Percentiles rank a stretch among this genome's conserved stretches.
Evolutionary conservation across 768 basidiomycete species (phyloP).

Genomic region (Favolaschia claudopus): DNA sequence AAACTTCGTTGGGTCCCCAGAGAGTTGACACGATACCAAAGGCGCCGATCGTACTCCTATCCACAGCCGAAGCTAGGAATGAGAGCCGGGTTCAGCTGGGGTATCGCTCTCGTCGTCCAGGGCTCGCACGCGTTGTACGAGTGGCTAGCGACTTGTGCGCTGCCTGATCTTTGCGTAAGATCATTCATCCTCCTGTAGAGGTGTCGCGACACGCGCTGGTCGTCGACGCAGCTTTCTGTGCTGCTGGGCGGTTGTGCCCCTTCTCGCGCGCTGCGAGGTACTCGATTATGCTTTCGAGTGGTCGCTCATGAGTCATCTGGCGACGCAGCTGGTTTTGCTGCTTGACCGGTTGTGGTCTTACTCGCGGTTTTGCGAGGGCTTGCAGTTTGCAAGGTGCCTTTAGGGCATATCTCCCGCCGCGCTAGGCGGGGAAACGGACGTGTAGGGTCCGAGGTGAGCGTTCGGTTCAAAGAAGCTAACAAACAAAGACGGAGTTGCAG

Average conservation of each 20-base stretch:
- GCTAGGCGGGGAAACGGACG: neutral
- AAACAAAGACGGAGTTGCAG: neutral
- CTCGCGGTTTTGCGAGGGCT: no score
- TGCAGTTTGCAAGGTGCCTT: neutral
- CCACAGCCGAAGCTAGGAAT: neutral
- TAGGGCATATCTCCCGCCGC: neutral
- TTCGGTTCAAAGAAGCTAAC: slow-evolving; percentile 8
- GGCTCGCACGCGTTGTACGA: neutral
- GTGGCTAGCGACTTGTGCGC: neutral
- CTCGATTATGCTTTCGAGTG: no score
- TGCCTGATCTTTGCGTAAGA: neutral
- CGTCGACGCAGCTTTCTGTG: slow-evolving; percentile 11
- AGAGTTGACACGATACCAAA: slow-evolving; percentile 14
- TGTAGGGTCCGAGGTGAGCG: neutral
- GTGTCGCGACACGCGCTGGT: slow-evolving; percentile 9
- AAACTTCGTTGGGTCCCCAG: neutral
- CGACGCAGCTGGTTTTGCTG: no score
- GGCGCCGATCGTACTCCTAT: slow-evolving; percentile 19
- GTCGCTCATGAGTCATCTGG: no score
- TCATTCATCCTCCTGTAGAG: neutral
- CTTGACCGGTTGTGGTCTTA: no score
- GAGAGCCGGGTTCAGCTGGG: slow-evolving; percentile 21
- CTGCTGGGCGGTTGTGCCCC: slow-evolving; percentile 11
- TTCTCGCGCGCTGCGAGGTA: neutral
- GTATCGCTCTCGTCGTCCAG: slow-evolving; percentile 2